phyloP scores from a whole-genome alignment of 257 asterid genomes.

The Agastache rugosa region DNA sequence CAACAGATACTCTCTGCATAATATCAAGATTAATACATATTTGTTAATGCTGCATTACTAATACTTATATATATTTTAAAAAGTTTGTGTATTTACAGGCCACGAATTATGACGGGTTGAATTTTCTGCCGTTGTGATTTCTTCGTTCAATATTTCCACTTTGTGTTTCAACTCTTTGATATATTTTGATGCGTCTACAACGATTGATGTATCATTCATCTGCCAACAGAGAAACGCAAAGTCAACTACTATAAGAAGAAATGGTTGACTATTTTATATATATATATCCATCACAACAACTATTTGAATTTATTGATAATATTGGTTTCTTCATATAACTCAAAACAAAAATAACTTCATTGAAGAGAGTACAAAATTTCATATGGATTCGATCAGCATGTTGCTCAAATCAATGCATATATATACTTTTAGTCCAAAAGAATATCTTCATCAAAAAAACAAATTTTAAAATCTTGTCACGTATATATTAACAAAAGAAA shows the following conservation, averaged over 20 bases:
- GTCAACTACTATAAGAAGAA: background rate
- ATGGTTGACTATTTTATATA: background rate
- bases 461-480: background rate
- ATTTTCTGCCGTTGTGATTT: constrained; percentile 49
- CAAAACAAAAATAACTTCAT: background rate
- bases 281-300: background rate
- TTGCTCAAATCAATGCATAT: background rate
- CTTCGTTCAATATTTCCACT: constrained; percentile 69
- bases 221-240: constrained; percentile 32
- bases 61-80: background rate
- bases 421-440: background rate
- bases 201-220: constrained; percentile 73
- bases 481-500: background rate
- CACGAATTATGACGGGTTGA: constrained; percentile 45
- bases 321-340: background rate
- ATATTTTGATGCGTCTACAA: constrained; percentile 77
- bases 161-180: constrained; percentile 77
- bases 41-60: too few relatives aligned
- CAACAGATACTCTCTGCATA: constrained; percentile 70
- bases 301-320: background rate
- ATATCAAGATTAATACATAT: background rate
- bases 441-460: background rate
- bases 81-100: constrained; percentile 50
- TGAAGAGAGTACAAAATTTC: background rate
- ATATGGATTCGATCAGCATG: background rate